Evolutionary conservation across 495 filamentous ascomycete genomes (phyloP), one percentile per base, ranked within the genome.

Genomic region (Staphylotrichum longicolle): DNA sequence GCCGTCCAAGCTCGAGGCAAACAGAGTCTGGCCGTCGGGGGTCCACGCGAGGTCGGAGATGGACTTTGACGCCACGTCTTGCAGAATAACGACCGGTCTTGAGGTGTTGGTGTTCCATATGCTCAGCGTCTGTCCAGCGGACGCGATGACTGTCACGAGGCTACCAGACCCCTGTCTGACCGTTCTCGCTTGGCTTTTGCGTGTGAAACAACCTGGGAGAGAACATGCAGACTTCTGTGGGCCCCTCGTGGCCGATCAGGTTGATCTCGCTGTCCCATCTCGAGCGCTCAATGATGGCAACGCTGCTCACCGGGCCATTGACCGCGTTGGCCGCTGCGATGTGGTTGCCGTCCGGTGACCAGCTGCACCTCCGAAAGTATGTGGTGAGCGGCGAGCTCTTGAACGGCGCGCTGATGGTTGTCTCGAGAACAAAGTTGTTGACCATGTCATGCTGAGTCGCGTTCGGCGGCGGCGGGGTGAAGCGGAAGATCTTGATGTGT

Each of bases 31-130:
- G 7, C 94, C 94, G 71, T 96, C 91, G 0, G 95, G 93, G 34
- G 86, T 90, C 95, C 95, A 99, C 0, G 93, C 89, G 48, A 99
- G 79, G 76, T 99, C 94, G 0, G 91, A 91, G 50, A 98, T 89
- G 3, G 93, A 87, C 75, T 99, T 99, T 32, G 85, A 83, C 10
- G 91, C 86, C 62, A 98, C 74, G 63, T 97, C 93, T 64, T 95
- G 89, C 5, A 88, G 80, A 41, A 97, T 91, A 9, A 96, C 86
- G 39, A 98, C 86, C 0, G 94, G 94, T 47, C 93, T 75, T 6
- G 94, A 90, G 49, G 90, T 93, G 63, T 90, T 95, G 7, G 94
- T 99, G 70, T 96, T 96, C 94, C 94, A 99, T 42, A 99, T 84
- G 70, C 88, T 96, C 39, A 99, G 72, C 0, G 92, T 90, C 71